A percentile compares a stretch with the other conserved stretches of the same genome.
Conservation (phyloP, 495 filamentous ascomycete genomes). For the Lindgomyces ingoldianus region DNA sequence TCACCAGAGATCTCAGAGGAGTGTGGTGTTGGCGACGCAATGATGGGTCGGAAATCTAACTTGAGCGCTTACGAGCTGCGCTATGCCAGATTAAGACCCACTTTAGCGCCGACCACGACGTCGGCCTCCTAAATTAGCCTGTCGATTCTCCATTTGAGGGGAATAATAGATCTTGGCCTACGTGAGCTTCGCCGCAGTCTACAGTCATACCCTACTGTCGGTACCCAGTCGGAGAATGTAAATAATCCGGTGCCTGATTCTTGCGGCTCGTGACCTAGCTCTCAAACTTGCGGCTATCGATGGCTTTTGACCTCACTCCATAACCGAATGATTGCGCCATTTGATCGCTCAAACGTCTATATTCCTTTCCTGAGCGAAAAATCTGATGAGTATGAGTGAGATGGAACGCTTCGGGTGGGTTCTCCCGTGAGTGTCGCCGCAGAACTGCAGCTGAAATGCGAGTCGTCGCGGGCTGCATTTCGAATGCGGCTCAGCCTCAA, state of each 20-base stretch:
- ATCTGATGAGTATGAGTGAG: neutral
- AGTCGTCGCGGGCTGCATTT: neutral
- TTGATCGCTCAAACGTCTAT: constrained; percentile 1
- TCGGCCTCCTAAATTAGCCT: constrained; percentile 18
- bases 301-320: neutral
- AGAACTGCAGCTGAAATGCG: neutral
- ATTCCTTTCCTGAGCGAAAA: neutral
- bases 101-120: constrained; percentile 22
- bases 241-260: neutral
- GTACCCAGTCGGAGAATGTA: constrained; percentile 14
- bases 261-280: neutral
- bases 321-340: constrained; percentile 1
- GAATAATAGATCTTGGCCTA: constrained; percentile 31
- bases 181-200: constrained; percentile 11
- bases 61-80: constrained; percentile 17
- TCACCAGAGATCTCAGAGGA: constrained; percentile 23
- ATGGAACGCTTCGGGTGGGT: neutral
- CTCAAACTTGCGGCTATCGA: neutral
- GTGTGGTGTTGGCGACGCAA: constrained; percentile 25
- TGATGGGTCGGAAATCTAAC: constrained; percentile 12
- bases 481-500: neutral
- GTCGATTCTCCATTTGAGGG: constrained; percentile 5
- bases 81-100: neutral
- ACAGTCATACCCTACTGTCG: constrained; percentile 4
- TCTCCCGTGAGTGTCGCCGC: neutral